phyloP scores from a whole-genome alignment of 345 rosid genomes.

The Moringa oleifera region DNA sequence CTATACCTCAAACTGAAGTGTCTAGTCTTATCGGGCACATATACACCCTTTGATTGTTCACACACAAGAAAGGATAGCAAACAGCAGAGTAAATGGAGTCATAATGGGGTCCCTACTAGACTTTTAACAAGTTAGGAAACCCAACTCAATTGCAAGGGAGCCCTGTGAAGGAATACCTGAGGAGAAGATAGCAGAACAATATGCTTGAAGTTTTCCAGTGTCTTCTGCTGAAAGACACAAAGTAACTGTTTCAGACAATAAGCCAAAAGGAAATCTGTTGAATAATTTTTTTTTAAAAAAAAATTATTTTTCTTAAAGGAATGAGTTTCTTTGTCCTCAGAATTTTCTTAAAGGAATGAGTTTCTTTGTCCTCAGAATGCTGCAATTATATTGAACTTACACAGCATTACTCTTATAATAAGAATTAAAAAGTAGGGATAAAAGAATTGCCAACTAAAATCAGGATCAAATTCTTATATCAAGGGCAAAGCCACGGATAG shows the following conservation, averaged over 20 bases:
- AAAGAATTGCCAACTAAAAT: neutral
- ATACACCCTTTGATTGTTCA: too few species aligned
- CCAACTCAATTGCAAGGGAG: neutral
- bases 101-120: neutral
- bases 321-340: neutral
- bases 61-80: too few species aligned
- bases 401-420: too few species aligned
- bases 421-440: neutral
- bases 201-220: constrained; percentile 69
- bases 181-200: constrained; percentile 83
- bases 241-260: constrained; percentile 18
- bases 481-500: neutral
- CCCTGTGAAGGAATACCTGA: constrained; percentile 52
- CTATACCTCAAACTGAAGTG: neutral
- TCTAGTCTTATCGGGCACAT: neutral
- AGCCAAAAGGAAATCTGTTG: neutral
- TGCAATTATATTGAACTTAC: neutral
- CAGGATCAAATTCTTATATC: neutral
- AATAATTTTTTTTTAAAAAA: neutral
- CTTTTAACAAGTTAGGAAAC: neutral
- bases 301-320: neutral
- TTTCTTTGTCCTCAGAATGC: neutral
- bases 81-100: neutral
- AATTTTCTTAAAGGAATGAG: neutral
- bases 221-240: constrained; percentile 65